Evolutionary conservation across 192 early-diverging fungal species (phyloP).

Genomic region (Coemansia sp.): DNA sequence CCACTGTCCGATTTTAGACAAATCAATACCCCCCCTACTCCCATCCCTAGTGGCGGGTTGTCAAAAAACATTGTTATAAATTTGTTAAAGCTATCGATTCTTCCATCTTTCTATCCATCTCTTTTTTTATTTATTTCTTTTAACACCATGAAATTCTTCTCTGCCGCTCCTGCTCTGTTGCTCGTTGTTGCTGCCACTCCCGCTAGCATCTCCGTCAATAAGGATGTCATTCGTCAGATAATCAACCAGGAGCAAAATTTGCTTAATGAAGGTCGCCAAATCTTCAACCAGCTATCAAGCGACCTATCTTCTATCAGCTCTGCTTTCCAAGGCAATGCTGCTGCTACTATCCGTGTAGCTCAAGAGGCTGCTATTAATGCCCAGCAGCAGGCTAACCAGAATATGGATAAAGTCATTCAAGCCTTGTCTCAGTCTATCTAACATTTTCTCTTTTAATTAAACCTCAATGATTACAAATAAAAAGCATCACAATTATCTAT

Average conservation of each 20-base stretch:
- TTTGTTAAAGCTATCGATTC: no score
- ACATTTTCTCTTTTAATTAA: no score
- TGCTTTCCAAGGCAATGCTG: neutral
- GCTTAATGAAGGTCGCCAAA: neutral
- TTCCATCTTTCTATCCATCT: no score
- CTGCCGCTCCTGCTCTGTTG: neutral
- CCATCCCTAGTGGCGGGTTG: no score
- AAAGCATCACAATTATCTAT: no score
- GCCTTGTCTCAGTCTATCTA: neutral
- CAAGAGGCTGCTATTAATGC: neutral
- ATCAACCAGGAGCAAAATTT: neutral
- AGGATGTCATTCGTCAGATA: neutral
- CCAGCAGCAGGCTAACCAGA: neutral
- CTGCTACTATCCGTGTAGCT: neutral
- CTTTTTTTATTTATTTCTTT: neutral
- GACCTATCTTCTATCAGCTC: neutral
- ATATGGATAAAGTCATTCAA: neutral
- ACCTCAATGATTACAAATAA: no score
- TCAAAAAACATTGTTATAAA: no score
- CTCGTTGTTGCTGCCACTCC: neutral
- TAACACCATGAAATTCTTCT: neutral
- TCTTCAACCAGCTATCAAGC: neutral
- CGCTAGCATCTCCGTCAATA: neutral
- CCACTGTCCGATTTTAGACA: no score
- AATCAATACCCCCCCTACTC: no score